A percentile compares a stretch with the other conserved stretches of the same genome.
phyloP scores from a whole-genome alignment of 2,329 filamentous ascomycete species.

The Diaporthe sp. region DNA sequence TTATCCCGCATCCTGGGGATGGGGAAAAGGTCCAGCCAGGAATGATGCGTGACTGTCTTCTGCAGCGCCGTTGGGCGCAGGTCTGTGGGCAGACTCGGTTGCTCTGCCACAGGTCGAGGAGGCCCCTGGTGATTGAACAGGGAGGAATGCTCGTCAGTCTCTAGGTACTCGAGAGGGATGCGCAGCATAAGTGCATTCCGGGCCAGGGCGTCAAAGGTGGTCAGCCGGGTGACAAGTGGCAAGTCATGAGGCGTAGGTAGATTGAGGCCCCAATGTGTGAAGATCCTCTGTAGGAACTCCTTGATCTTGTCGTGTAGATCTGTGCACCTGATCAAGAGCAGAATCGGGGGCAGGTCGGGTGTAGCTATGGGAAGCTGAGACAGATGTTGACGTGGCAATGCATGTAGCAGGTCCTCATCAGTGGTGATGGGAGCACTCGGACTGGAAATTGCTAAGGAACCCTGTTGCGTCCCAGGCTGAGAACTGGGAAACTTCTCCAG shows the following conservation, averaged over 20 bases:
- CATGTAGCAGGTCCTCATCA: not conserved
- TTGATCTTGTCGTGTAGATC: not conserved
- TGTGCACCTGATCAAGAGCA: not conserved
- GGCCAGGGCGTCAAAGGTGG: constrained; percentile 1
- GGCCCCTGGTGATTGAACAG: not conserved
- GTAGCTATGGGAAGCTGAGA: not conserved
- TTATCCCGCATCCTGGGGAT: not conserved
- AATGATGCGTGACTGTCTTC: not conserved
- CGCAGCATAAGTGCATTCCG: not conserved
- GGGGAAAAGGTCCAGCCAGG: not conserved
- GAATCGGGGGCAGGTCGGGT: not conserved
- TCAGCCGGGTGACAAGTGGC: not conserved
- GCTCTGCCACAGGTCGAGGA: not conserved
- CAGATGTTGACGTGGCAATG: not conserved
- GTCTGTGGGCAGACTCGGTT: not conserved
- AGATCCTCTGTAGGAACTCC: not conserved
- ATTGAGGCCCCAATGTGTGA: not conserved
- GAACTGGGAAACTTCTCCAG: not conserved
- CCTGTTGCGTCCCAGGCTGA: not conserved
- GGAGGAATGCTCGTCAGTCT: not conserved
- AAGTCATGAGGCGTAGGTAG: not conserved
- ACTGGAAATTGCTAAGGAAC: not conserved
- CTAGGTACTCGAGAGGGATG: not conserved
- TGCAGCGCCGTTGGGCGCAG: not conserved
- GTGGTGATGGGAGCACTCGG: too few species aligned